Base-by-base conservation (phyloP, 768 basidiomycete species). In the Coprinellus micaceus region DNA sequence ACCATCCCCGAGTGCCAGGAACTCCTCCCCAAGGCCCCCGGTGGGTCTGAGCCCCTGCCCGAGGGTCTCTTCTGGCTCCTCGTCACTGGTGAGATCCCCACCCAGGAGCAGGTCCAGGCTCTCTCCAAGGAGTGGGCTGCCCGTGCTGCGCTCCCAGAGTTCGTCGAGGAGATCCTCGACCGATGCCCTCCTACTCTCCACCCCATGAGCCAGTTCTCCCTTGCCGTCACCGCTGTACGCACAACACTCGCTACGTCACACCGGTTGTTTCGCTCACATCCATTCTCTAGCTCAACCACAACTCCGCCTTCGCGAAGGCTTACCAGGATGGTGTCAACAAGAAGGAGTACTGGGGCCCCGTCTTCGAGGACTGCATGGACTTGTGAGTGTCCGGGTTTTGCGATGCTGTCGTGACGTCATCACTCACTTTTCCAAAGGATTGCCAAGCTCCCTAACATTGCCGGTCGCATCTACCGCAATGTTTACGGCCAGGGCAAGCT, bases 161-260 rank as follows among this genome's bases (percentile, higher is more conserved):
- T 96, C 64, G 89, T 98, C n/a, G 94, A 98, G 73, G 94, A 97
- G 67, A 82, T 97, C 64, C 82, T 98, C 51, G 96, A 98, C 77
- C 76, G 94, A 71, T 93, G 91, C 74, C 91, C 91, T 19, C 86
- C 89, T 50, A 95, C 94, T 15, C 83, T 98, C 44, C 96, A 98
- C 72, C 96, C 96, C 61, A 98, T 98, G 96, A 94, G 90, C 73
- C 96, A 98, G 76, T 97, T 98, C 77, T 89, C 89, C 69, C 77
- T 97, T 68, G 95, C 95, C 57, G 92, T 96, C 63, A 98, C 95
- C 61, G 94, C 96, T 28, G 89, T 90, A 68, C 43, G 82, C 73
- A 13, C 61, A 90, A 89, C n/a, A n/a, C 13, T 33, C 13, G 33
- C 33, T 6, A 33, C 33, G 33, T 33, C 33, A 33, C 33, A 6